Evolutionary conservation across 129 eudicot species (phyloP), one percentile per base, ranked within the genome.

Genomic region (Erigeron canadensis): DNA sequence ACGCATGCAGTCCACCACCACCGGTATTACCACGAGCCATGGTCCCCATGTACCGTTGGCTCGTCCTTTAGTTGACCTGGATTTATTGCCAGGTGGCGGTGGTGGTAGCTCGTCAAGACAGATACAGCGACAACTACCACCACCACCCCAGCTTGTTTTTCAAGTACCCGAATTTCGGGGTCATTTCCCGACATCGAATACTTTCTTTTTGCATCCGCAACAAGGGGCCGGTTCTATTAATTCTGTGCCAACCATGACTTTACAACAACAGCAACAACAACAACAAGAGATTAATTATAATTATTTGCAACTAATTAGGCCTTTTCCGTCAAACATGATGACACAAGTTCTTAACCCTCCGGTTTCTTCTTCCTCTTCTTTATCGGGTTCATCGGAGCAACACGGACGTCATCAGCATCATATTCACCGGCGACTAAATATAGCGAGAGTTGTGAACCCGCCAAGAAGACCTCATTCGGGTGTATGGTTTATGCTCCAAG

Each of bases 401-500:
- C 61, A 46, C 9, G 50, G 63, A 48, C 71, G 71, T 4, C n/a
- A 51, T 4, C n/a, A 51, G 11, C 60, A 79, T 70, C 86, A 72
- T 63, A 66, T 77, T 60, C 84, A 57, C n/a, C 56, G 72, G 19
- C 54, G 75, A 11, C 53, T 78, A 67, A 63, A 63, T 13, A 62
- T 73, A 38, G 63, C 78, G 51, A 79, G 86, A 75, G 89, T 89
- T 43, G 71, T 89, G 16, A 82, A 84, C 57, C 89, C 92, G 11
- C 96, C 96, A 4, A 78, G 86, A 73, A 89, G 96, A 69, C 92
- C 91, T 22, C 89, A 84, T 54, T 84, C 96, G 5, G 96, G 96
- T 15, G 65, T 89, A 6, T 89, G 96, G 96, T 87, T 87, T 56
- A 80, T 81, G 83, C 83, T 91, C n/a, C 96, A 86, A 71, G 88